Percentiles rank a stretch among this genome's conserved stretches.
These are phyloP conservation scores for Melianthus villosus DNA, from an alignment of 441 rosid species.

Conservation along the genomic window DNA sequence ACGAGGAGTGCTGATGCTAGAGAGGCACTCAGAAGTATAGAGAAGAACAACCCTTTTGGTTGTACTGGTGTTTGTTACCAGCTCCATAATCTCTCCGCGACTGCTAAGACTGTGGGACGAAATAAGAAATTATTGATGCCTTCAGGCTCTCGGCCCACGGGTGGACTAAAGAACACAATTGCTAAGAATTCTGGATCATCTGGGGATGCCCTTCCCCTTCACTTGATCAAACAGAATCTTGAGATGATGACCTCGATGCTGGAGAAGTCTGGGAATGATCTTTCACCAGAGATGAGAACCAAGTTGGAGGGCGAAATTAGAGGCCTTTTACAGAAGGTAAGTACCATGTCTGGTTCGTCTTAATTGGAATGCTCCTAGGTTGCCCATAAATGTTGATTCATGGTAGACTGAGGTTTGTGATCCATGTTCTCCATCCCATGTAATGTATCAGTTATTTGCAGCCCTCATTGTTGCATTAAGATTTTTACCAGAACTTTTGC, in stretches of 20 bases:
- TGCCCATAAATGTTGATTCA: too few species aligned
- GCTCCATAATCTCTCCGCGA: slow-evolving; percentile 21
- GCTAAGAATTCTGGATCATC: too few species aligned
- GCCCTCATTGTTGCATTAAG: too few species aligned
- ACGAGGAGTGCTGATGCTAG: slow-evolving; percentile 31
- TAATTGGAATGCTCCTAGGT: too few species aligned
- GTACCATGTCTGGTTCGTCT: slow-evolving; percentile 10
- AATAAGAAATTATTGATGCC: too few species aligned
- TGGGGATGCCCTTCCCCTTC: slow-evolving; percentile 12
- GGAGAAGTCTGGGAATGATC: slow-evolving; percentile 27
- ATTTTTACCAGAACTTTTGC: too few species aligned
- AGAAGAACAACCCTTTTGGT: slow-evolving; percentile 42
- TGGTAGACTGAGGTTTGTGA: too few species aligned
- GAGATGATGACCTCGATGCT: slow-evolving; percentile 25
- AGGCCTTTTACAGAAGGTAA: slow-evolving; percentile 29
- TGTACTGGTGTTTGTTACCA: slow-evolving; percentile 24
- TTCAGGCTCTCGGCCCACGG: too few species aligned
- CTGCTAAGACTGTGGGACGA: too few species aligned
- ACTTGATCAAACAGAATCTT: slow-evolving; percentile 29
- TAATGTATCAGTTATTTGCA: too few species aligned
- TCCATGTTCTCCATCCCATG: too few species aligned
- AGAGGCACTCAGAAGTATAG: slow-evolving; percentile 51
- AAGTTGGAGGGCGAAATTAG: slow-evolving; percentile 25
- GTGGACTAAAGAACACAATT: too few species aligned
- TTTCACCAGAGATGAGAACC: slow-evolving; percentile 24